These are phyloP conservation scores for Syzygium aromaticum DNA, from an alignment of 345 rosid genomes.

Conservation along the genomic window DNA sequence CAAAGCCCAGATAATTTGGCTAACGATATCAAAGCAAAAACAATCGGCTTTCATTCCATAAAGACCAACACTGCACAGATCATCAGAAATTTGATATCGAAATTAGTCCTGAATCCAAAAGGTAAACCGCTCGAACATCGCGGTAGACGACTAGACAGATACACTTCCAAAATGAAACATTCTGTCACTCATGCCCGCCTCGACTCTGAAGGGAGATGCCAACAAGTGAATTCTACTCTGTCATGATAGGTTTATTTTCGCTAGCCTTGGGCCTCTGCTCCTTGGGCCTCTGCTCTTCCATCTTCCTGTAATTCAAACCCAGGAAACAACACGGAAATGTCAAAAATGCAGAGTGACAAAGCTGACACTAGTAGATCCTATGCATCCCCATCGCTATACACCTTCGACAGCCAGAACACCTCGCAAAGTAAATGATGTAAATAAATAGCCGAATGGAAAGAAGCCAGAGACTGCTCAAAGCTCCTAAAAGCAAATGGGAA, in stretches of 20 bases:
- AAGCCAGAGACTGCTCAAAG: background rate
- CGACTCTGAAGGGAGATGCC: background rate
- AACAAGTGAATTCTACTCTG: conserved; percentile 29
- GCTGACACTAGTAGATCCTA: background rate
- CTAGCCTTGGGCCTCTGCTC: conserved; percentile 84
- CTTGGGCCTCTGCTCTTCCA: conserved; percentile 93
- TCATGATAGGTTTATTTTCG: conserved; percentile 98
- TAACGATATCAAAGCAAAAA: background rate
- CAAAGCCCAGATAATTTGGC: background rate
- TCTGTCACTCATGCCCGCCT: background rate
- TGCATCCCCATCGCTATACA: background rate
- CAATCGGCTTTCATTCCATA: background rate
- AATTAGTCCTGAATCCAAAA: background rate
- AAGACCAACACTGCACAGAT: background rate
- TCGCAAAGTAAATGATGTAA: background rate
- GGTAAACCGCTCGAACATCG: background rate
- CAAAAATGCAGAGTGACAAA: background rate
- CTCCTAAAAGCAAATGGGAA: background rate
- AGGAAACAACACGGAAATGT: background rate
- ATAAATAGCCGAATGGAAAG: background rate
- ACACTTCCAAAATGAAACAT: background rate
- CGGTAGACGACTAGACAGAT: background rate
- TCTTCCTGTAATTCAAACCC: conserved; percentile 42
- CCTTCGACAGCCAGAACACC: background rate
- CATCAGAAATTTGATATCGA: background rate